phyloP scores from a whole-genome alignment of 345 rosid genomes.

The Cardiospermum halicacabum region DNA sequence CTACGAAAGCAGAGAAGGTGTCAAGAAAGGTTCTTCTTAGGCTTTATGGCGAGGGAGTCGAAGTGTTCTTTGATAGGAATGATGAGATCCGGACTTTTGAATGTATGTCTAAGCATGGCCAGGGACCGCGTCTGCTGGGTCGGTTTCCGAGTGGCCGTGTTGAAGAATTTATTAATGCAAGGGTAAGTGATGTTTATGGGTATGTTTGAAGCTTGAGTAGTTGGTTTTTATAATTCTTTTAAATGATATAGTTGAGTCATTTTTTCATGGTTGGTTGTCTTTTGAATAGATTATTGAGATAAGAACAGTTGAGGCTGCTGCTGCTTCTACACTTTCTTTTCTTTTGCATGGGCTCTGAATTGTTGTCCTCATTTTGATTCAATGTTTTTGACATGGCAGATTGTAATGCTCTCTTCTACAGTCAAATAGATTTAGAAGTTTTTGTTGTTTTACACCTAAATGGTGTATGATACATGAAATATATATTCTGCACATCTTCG shows the following conservation, averaged over 20 bases:
- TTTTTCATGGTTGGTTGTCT: too few relatives aligned
- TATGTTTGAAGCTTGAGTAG: too few relatives aligned
- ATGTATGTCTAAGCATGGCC: conserved; percentile 80
- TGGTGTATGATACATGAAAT: not conserved
- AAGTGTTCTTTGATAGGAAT: conserved; percentile 68
- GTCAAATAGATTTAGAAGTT: not conserved
- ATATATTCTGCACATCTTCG: not conserved
- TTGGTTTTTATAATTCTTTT: not conserved
- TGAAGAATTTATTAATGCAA: conserved; percentile 85
- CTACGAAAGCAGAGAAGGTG: conserved; percentile 33
- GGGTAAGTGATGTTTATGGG: too few relatives aligned
- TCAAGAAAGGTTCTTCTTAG: conserved; percentile 60
- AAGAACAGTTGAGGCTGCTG: not conserved
- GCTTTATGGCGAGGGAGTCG: conserved; percentile 93
- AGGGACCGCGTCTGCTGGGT: conserved; percentile 82
- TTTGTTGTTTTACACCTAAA: not conserved
- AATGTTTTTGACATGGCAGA: not conserved
- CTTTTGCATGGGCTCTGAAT: not conserved
- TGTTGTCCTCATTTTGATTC: not conserved
- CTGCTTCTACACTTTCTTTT: not conserved
- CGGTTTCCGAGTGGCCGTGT: conserved; percentile 75
- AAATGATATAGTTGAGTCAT: too few relatives aligned
- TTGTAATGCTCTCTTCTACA: not conserved
- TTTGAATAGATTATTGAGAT: not conserved
- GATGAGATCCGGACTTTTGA: conserved; percentile 84